phyloP scores from a whole-genome alignment of 495 filamentous ascomycete species.

The Penicillium longicatenatum region DNA sequence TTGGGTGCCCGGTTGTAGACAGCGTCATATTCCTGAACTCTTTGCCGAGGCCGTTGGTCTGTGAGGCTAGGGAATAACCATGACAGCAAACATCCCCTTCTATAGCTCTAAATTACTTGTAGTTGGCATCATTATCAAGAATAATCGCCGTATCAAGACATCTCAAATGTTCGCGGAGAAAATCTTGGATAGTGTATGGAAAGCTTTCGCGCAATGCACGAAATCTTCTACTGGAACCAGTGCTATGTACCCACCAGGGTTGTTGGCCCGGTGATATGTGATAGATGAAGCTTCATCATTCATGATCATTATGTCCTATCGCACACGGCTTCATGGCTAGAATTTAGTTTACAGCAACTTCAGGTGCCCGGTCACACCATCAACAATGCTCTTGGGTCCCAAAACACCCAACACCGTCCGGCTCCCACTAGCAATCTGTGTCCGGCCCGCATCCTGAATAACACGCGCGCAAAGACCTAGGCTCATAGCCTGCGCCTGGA shows the following conservation, averaged over 20 bases:
- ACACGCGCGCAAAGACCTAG: conserved; percentile 84
- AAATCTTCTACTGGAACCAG: not conserved
- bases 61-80: conserved; percentile 87
- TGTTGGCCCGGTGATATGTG: not conserved
- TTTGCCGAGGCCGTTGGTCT: conserved; percentile 80
- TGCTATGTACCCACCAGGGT: not conserved
- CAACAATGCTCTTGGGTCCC: conserved; percentile 82
- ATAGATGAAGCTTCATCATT: conserved; percentile 16
- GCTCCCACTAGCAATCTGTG: conserved; percentile 92
- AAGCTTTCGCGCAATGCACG: not conserved
- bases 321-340: conserved; percentile 10
- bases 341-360: conserved; percentile 68
- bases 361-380: conserved; percentile 82
- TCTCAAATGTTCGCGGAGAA: not conserved
- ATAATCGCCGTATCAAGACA: not conserved
- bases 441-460: conserved; percentile 93
- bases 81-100: conserved; percentile 67
- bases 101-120: not conserved
- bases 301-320: conserved; percentile 31
- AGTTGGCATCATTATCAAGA: not conserved
- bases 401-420: conserved; percentile 89
- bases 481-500: conserved; percentile 78
- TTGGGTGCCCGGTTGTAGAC: conserved; percentile 56
- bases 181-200: not conserved
- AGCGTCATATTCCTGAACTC: conserved; percentile 86